These are phyloP conservation scores for Aspergillus incahuasiensis DNA, from an alignment of 495 filamentous ascomycete genomes.

Conservation along the genomic window DNA sequence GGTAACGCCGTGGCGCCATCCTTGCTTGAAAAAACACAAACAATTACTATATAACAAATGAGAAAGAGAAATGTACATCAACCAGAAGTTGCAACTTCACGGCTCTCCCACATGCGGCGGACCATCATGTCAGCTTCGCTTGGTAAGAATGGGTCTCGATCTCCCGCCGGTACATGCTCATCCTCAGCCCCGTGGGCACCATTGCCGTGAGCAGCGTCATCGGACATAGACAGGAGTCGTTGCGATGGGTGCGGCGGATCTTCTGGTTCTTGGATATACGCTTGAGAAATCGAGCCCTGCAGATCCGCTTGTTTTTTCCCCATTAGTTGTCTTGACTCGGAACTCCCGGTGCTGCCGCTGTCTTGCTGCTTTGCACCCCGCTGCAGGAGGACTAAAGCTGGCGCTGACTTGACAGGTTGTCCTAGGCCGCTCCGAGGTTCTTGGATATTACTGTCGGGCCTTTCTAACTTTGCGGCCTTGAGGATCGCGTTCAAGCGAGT, in stretches of 20 bases:
- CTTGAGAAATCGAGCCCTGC: slow-evolving; percentile 27
- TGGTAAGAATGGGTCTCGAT: slow-evolving; percentile 10
- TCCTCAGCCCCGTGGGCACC: slow-evolving; percentile 20
- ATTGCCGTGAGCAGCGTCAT: slow-evolving; percentile 25
- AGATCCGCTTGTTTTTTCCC: slow-evolving; percentile 18
- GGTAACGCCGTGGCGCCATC: background rate
- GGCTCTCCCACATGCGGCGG: slow-evolving; percentile 47
- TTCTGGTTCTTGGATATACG: slow-evolving; percentile 29
- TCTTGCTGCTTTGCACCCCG: slow-evolving; percentile 23
- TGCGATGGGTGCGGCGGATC: slow-evolving; percentile 35
- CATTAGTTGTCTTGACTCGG: slow-evolving; percentile 24
- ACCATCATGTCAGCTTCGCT: slow-evolving; percentile 40
- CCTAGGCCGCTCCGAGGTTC: slow-evolving; percentile 18
- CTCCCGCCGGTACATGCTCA: slow-evolving; percentile 23
- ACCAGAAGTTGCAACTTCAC: slow-evolving; percentile 37
- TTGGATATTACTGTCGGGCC: slow-evolving; percentile 13
- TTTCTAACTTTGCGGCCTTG: slow-evolving; percentile 17
- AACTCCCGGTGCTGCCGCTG: slow-evolving; percentile 19
- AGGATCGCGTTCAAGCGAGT: slow-evolving; percentile 29
- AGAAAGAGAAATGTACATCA: slow-evolving; percentile 14
- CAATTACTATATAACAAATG: background rate
- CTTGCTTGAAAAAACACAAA: background rate
- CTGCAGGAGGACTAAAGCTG: slow-evolving; percentile 26
- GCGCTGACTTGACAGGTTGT: slow-evolving; percentile 39
- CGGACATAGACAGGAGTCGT: slow-evolving; percentile 39